Base-by-base conservation (phyloP, 306 rosid species). In the Dalbergia oliveri region DNA sequence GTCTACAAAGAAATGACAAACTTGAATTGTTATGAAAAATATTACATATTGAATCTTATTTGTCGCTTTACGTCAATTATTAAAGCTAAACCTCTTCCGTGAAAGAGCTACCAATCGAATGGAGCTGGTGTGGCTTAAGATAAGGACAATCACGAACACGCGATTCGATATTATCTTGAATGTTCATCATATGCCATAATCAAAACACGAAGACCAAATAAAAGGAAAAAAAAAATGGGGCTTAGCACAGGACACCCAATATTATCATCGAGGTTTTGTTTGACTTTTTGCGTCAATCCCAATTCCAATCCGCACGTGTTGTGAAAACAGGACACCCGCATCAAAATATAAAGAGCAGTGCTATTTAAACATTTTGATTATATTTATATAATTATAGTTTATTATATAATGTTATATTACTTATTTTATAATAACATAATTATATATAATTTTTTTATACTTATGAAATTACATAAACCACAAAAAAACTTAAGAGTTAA, bases 21-120 rank as follows among this genome's bases (percentile, higher is more conserved):
- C 6, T 59, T 23, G 37, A 58, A 58, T 58, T 11, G 0, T 56
- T 19, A 11, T 11, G 4, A 49, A 49, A 4, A 49, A 37, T 0
- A 2, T 54, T 1, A 11, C 11, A 59, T 23, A 23, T 53, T 53
- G 23, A 15, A 56, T 56, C 18, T 11, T 5, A 13, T 23, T 41
- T 12, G 69, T 60, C 18, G 78, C 43, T 56, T 61, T 54, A 75
- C 51, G 82, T 51, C 44, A 76, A 84, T 70, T 33, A 63, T 45
- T 16, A 33, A 21, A 49, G 31, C 21, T 4, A 6, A 73, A 68
- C 56, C 31, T 74, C 31, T 74, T 63, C 13, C 77, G 34, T 79
- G 68, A 13, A 62, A 64, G 12, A 67, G 68, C 50, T 35, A 59
- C 44, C 66, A 73, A 78, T 66, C 8, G 77, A 67, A 69, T 82